Conservation (phyloP, 164 flowering plant species). For the Echeveria elegans region DNA sequence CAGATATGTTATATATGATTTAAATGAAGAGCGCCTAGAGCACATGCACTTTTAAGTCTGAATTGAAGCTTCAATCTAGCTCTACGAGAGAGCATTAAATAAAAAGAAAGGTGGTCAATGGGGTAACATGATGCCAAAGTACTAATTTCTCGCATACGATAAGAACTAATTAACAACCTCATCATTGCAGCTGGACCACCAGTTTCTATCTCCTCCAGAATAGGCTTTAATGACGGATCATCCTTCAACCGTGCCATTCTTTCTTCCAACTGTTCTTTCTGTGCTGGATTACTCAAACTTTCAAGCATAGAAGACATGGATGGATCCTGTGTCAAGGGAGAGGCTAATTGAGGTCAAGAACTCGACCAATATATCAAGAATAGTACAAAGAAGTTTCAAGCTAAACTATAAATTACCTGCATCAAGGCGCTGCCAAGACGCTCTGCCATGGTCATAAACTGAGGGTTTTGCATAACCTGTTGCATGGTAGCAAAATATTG, state of each 20-base stretch:
- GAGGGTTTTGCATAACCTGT: constrained; percentile 96
- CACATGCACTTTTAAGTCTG: neutral
- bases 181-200: constrained; percentile 97
- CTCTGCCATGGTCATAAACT: constrained; percentile 95
- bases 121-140: too few relatives aligned
- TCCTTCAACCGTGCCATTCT: constrained; percentile 73
- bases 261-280: constrained; percentile 68
- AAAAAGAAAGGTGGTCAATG: too few relatives aligned
- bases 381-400: too few relatives aligned
- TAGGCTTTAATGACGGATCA: constrained; percentile 82
- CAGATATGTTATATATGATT: neutral
- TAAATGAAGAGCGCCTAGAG: neutral
- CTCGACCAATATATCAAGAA: neutral
- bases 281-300: constrained; percentile 54
- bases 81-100: too few relatives aligned
- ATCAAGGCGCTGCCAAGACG: constrained; percentile 85
- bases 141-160: too few relatives aligned
- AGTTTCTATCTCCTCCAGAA: constrained; percentile 78
- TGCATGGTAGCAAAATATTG: constrained; percentile 80
- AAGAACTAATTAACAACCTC: constrained; percentile 27
- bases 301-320: constrained; percentile 78
- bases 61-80: too few relatives aligned
- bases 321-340: constrained; percentile 53
- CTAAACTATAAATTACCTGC: constrained; percentile 44
- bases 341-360: neutral